Conservation (phyloP, 1,284 basidiomycete species). For the Sanguinoderma infundibulare region DNA sequence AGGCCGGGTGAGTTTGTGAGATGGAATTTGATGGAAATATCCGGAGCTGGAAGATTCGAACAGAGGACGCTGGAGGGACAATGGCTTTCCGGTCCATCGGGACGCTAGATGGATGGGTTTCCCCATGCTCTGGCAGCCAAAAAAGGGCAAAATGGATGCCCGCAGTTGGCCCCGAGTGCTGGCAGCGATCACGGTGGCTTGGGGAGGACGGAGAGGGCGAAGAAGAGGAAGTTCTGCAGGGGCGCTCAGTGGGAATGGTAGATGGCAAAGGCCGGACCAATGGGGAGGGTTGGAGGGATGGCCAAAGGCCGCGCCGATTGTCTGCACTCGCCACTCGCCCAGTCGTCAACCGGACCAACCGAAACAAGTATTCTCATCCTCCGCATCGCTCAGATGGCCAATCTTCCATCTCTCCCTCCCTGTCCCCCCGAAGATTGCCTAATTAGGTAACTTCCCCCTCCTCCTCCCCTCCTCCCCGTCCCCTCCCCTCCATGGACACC, state of each 20-base stretch:
- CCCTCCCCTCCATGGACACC: slow-evolving; percentile 20
- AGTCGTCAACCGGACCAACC: slow-evolving; percentile 27
- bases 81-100: background rate
- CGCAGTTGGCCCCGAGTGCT: background rate
- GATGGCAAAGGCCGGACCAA: slow-evolving; percentile 40
- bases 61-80: background rate
- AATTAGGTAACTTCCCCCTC: slow-evolving; percentile 34
- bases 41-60: background rate
- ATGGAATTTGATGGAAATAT: background rate
- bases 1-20: background rate
- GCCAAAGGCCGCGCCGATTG: slow-evolving; percentile 31
- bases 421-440: slow-evolving; percentile 35
- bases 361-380: slow-evolving; percentile 28
- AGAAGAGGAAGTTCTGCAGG: slow-evolving; percentile 5
- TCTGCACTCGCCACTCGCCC: slow-evolving; percentile 30
- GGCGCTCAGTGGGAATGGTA: slow-evolving; percentile 32
- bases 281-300: slow-evolving; percentile 24
- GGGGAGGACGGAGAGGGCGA: background rate
- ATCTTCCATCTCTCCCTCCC: slow-evolving; percentile 27
- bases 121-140: background rate
- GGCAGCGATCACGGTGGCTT: background rate
- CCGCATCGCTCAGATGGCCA: slow-evolving; percentile 20
- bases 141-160: background rate
- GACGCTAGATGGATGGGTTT: background rate
- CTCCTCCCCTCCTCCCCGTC: slow-evolving; percentile 19